phyloP scores from a whole-genome alignment of 2,329 filamentous ascomycete species.

The Basipetospora sp. region DNA sequence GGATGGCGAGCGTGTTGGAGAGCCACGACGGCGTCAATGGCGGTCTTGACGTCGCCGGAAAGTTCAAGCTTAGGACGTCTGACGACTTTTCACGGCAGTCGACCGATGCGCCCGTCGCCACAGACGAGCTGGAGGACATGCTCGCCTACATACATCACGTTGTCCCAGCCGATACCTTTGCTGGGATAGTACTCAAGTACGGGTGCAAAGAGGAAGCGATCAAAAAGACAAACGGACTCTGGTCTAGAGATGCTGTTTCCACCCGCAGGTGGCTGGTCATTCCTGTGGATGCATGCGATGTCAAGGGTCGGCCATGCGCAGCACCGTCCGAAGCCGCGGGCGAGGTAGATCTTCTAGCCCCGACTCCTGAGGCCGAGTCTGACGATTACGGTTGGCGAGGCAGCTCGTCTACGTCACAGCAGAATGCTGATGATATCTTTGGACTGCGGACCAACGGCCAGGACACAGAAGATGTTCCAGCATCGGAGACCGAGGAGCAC shows the following conservation, averaged over 20 bases:
- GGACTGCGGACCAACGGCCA: constrained; percentile 19
- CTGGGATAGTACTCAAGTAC: constrained; percentile 80
- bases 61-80: constrained; percentile 52
- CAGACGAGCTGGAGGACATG: constrained; percentile 55
- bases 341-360: constrained; percentile 36
- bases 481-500: constrained; percentile 30
- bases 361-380: constrained; percentile 26
- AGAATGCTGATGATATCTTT: constrained; percentile 28
- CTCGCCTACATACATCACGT: constrained; percentile 86
- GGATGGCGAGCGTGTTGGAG: constrained; percentile 44
- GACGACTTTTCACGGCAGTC: constrained; percentile 35
- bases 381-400: constrained; percentile 4
- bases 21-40: constrained; percentile 46
- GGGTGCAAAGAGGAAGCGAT: constrained; percentile 72
- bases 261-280: constrained; percentile 65
- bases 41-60: constrained; percentile 38
- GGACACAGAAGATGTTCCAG: constrained; percentile 24
- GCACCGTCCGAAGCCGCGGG: constrained; percentile 29
- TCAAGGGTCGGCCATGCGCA: constrained; percentile 60
- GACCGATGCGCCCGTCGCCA: constrained; percentile 27
- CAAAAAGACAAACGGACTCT: constrained; percentile 78
- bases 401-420: constrained; percentile 8
- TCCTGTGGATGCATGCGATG: constrained; percentile 76
- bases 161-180: constrained; percentile 68
- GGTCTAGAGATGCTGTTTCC: constrained; percentile 86